Evolutionary conservation across 2,329 filamentous ascomycete genomes (phyloP).

Genomic region (Xylariales sp.): DNA sequence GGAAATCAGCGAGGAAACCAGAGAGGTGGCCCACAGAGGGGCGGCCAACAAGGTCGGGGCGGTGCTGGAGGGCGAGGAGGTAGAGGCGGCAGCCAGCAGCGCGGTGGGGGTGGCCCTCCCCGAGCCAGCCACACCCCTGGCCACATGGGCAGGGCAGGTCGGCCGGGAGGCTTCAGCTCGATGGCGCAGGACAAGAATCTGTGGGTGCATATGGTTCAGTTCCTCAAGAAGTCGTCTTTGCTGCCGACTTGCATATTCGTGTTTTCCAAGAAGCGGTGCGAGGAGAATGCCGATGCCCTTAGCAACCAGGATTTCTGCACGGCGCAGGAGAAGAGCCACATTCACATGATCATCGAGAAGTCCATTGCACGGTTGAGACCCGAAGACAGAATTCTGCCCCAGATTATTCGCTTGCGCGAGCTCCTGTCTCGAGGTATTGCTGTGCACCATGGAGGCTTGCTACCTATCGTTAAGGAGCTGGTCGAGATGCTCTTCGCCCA

Average conservation of each 20-base stretch:
- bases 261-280: slow-evolving; percentile 96
- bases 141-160: slow-evolving; percentile 85
- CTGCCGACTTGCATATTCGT: slow-evolving; percentile 96
- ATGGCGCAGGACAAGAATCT: slow-evolving; percentile 93
- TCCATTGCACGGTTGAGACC: slow-evolving; percentile 87
- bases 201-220: slow-evolving; percentile 94
- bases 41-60: slow-evolving; percentile 39
- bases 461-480: slow-evolving; percentile 96
- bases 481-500: slow-evolving; percentile 96
- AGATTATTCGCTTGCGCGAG: slow-evolving; percentile 84
- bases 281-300: slow-evolving; percentile 93
- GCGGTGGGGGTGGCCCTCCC: slow-evolving; percentile 54
- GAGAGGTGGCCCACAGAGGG: slow-evolving; percentile 44
- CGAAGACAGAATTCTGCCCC: slow-evolving; percentile 85
- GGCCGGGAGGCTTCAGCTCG: slow-evolving; percentile 80
- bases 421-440: slow-evolving; percentile 85
- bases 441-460: slow-evolving; percentile 88
- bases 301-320: slow-evolving; percentile 95
- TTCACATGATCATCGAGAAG: slow-evolving; percentile 96
- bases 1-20: slow-evolving; percentile 47
- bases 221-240: slow-evolving; percentile 79
- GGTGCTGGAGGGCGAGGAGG: slow-evolving; percentile 43
- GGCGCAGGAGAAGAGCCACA: slow-evolving; percentile 88
- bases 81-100: slow-evolving; percentile 46
- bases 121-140: slow-evolving; percentile 63